A percentile compares a stretch with the other conserved stretches of the same genome.
These are phyloP conservation scores for Cryptococcus maquisensis DNA, from an alignment of 1,284 basidiomycete species.

Conservation along the genomic window DNA sequence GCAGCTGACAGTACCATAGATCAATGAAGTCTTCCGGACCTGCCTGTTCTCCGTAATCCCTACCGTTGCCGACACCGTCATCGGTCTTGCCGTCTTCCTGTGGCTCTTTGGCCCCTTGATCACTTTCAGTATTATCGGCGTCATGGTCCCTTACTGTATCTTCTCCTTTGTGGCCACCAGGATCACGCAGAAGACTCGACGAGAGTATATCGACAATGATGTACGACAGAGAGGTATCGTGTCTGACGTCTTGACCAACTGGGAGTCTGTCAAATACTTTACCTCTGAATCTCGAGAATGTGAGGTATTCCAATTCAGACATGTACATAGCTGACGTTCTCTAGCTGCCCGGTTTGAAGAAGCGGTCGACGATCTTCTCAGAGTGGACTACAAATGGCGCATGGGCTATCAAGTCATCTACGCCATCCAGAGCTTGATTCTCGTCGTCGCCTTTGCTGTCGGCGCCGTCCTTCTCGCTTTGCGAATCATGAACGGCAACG, in stretches of 20 bases:
- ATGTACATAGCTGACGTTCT: no score
- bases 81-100: constrained; percentile 93
- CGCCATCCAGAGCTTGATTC: constrained; percentile 91
- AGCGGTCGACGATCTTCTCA: constrained; percentile 81
- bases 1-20: constrained; percentile 36
- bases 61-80: constrained; percentile 87
- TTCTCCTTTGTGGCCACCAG: constrained; percentile 87
- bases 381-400: constrained; percentile 82
- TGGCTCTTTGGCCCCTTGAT: constrained; percentile 81
- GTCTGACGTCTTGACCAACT: constrained; percentile 96
- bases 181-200: constrained; percentile 78
- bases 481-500: constrained; percentile 78
- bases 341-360: constrained; percentile 75
- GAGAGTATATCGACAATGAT: constrained; percentile 89
- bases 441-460: constrained; percentile 78
- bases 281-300: constrained; percentile 87
- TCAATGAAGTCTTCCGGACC: constrained; percentile 87
- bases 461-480: constrained; percentile 94
- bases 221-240: constrained; percentile 89
- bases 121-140: constrained; percentile 74
- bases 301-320: no score
- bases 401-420: constrained; percentile 88
- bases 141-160: constrained; percentile 87
- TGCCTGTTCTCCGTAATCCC: constrained; percentile 91
- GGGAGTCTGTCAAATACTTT: constrained; percentile 98